Base-by-base conservation (phyloP, 2,329 filamentous ascomycete genomes). In the Colletotrichum liriopes region DNA sequence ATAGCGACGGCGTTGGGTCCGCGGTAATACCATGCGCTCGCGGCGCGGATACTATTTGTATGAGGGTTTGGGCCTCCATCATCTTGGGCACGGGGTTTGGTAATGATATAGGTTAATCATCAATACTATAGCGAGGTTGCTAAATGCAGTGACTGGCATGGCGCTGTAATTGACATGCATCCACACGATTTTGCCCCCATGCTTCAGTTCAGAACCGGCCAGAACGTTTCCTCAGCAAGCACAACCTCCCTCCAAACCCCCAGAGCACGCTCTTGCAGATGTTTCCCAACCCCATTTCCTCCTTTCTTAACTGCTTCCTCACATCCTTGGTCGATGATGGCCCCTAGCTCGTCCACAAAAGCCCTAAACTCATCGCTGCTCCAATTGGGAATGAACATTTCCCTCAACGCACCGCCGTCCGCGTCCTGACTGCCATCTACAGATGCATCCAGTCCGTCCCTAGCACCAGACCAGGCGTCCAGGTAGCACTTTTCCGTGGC, bases 381-480 rank as follows among this genome's bases (percentile, higher is more conserved):
- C 92, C 91, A 93, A 76, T 93, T 93, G 0, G 88, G 88, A 69
- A 93, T 93, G 74, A 93, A 92, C 77, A 89, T 87, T 61, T 84
- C 84, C 68, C 91, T 84, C 79, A 93, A 79, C 6, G 91, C 91
- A 0, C 92, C 91, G 0, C 91, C 91, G 78, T 93, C 92, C 0
- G 83, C 83, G 77, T 93, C 91, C n/a, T 79, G 77, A 16, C 14
- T 37, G 8, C 62, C 43, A 23, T 62, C 67, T 7, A 18, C 32
- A 4, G 11, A 49, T 20, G 73, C 73, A 1, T 77, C 74, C 23
- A 82, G 78, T 75, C 86, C 81, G 5, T 78, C 74, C 73, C 79
- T 84, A 4, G 87, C 86, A 79, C 85, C 87, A 12, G 82, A 84
- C 91, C 91, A 92, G 16, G 90, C 86, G 49, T 88, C 84, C 23